These are phyloP conservation scores for Massospora cicadina DNA, from an alignment of 371 early-diverging fungal species.

Conservation along the genomic window DNA sequence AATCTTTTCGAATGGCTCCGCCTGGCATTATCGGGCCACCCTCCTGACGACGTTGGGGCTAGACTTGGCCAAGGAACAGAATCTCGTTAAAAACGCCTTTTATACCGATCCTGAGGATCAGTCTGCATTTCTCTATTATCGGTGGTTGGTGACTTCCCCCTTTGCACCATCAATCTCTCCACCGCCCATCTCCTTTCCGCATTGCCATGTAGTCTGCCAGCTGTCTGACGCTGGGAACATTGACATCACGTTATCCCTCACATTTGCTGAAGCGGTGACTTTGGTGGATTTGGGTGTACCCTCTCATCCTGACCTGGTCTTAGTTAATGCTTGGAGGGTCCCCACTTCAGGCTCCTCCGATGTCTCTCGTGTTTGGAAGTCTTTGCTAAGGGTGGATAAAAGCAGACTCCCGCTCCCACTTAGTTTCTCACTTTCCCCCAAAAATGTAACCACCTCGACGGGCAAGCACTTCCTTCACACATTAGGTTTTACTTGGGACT, in stretches of 20 bases:
- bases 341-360: neutral
- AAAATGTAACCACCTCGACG: neutral
- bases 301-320: neutral
- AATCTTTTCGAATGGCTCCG: constrained; percentile 87
- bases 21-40: constrained; percentile 91
- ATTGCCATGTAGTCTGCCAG: neutral
- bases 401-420: neutral
- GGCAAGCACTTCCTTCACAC: neutral
- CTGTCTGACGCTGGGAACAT: neutral
- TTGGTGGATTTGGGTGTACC: neutral
- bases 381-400: neutral
- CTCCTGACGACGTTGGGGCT: constrained; percentile 41
- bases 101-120: constrained; percentile 95
- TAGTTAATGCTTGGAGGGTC: neutral
- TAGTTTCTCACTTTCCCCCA: neutral
- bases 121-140: constrained; percentile 75
- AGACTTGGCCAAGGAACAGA: constrained; percentile 37
- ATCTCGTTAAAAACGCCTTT: constrained; percentile 66
- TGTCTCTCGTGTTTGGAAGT: neutral
- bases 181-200: neutral
- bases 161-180: neutral
- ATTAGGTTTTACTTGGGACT: neutral
- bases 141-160: neutral
- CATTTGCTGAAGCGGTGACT: neutral
- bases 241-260: neutral